These are phyloP conservation scores for Ophiostoma pallidulum DNA, from an alignment of 2,329 filamentous ascomycete species.

Conservation along the genomic window DNA sequence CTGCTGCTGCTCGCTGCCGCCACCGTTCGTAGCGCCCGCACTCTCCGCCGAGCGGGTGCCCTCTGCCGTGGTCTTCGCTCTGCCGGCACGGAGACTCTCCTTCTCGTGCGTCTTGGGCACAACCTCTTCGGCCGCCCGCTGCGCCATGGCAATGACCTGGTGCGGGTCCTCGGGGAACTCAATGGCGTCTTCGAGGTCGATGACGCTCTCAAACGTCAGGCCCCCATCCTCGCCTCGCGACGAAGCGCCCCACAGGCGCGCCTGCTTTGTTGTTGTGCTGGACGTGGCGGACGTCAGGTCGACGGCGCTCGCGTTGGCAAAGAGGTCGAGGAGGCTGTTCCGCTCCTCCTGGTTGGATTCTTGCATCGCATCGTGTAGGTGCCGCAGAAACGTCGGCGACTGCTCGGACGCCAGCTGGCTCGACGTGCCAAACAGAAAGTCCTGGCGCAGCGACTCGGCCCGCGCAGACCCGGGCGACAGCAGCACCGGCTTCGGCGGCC, in stretches of 20 bases:
- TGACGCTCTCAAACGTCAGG: constrained; percentile 51
- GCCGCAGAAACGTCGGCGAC: constrained; percentile 54
- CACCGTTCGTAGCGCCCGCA: no score
- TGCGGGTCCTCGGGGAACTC: constrained; percentile 19
- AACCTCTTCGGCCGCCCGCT: constrained; percentile 16
- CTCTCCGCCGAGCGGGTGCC: no score
- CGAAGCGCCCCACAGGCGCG: constrained; percentile 59
- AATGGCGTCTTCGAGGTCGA: constrained; percentile 47
- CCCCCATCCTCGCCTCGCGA: constrained; percentile 57
- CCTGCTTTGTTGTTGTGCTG: background rate
- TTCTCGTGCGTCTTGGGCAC: no score
- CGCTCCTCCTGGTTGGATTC: constrained; percentile 42
- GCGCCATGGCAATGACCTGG: constrained; percentile 16
- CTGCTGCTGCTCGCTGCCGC: no score
- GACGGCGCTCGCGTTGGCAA: constrained; percentile 1
- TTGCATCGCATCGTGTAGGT: constrained; percentile 53
- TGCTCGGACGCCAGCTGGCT: constrained; percentile 71
- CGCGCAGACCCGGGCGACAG: constrained; percentile 61
- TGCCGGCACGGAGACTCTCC: no score
- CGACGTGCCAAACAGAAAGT: constrained; percentile 77
- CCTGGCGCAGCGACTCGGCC: constrained; percentile 56
- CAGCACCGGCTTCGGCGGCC: constrained; percentile 39
- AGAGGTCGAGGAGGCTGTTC: background rate
- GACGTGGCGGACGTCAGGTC: constrained; percentile 3
- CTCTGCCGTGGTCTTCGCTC: no score